These are phyloP conservation scores for Hysterangium stoloniferum DNA, from an alignment of 768 basidiomycete genomes.

Conservation along the genomic window DNA sequence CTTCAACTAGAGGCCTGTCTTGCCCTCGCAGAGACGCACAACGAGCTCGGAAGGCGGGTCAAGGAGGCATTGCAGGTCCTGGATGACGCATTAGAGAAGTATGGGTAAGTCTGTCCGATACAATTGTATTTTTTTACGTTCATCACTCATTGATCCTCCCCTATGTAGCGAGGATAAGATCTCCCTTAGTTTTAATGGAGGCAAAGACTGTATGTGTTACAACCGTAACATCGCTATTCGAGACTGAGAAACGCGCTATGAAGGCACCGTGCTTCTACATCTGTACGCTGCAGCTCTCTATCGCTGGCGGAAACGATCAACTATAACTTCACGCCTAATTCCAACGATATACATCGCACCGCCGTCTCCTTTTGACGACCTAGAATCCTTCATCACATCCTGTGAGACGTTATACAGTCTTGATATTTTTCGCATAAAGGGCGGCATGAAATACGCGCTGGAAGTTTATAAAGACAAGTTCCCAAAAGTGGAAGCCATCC, in stretches of 20 bases:
- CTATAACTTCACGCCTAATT: conserved; percentile 29
- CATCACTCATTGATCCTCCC: not conserved
- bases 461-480: conserved; percentile 60
- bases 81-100: conserved; percentile 62
- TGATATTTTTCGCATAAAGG: conserved; percentile 57
- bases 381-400: conserved; percentile 77
- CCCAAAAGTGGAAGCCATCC: conserved; percentile 66
- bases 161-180: conserved; percentile 51
- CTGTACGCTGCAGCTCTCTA: conserved; percentile 72
- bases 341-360: conserved; percentile 83
- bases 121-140: conserved; percentile 10
- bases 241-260: not conserved
- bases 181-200: conserved; percentile 95
- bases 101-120: conserved; percentile 58
- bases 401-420: conserved; percentile 59
- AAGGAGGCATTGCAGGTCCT: conserved; percentile 80
- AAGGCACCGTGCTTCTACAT: conserved; percentile 93
- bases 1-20: conserved; percentile 37
- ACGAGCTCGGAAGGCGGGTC: conserved; percentile 50
- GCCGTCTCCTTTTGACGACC: conserved; percentile 74
- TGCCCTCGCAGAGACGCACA: conserved; percentile 45
- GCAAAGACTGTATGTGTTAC: conserved; percentile 87
- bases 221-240: not conserved
- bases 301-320: conserved; percentile 19
- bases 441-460: conserved; percentile 75